Base-by-base conservation (phyloP, 805 yeast species). In the Phaffomyces antillensis region DNA sequence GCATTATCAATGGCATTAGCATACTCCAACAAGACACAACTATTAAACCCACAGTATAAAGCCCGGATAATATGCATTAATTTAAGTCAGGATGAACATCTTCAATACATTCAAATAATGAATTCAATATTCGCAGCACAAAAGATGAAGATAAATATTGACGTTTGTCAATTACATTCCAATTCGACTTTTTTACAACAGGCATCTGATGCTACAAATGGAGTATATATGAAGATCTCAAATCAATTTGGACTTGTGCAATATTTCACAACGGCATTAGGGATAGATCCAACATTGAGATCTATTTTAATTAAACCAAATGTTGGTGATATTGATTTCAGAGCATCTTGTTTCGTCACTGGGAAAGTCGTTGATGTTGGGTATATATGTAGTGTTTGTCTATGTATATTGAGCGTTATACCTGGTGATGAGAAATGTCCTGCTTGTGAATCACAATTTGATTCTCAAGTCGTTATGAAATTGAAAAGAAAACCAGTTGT, bases 121-220 rank as follows among this genome's bases (percentile, higher is more conserved):
- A 93, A 93, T 63, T 76, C 93, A 48, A 91, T 93, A 28, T 93
- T 93, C 66, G 91, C 97, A 0, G 96, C 98, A 0, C 96, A 93
- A 54, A 91, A 90, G 63, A 76, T 85, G 84, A 83, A 81, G 54
- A 78, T 90, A 16, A 85, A 96, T 3, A 80, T 93, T 20, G 98
- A 93, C 62, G 90, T 90, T 12, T 91, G 95, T 48, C 89, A 90
- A 57, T 67, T 93, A 26, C 83, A 83, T 1, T 60, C 62, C 3
- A 78, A 78, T 50, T 81, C 95, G 1, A 85, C 95, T 3, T 91
- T 89, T 60, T 67, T 93, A 48, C 98, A 93, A 60, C 99, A 93
- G 60, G 96, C 98, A 0, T 77, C 95, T 0, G 99, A 93, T 65
- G 88, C 96, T 9, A 91, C 99, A 0, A 78, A 82, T 52, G 99